Evolutionary conservation across 768 basidiomycete species (phyloP), one percentile per base, ranked within the genome.

Genomic region (Vararia minispora): DNA sequence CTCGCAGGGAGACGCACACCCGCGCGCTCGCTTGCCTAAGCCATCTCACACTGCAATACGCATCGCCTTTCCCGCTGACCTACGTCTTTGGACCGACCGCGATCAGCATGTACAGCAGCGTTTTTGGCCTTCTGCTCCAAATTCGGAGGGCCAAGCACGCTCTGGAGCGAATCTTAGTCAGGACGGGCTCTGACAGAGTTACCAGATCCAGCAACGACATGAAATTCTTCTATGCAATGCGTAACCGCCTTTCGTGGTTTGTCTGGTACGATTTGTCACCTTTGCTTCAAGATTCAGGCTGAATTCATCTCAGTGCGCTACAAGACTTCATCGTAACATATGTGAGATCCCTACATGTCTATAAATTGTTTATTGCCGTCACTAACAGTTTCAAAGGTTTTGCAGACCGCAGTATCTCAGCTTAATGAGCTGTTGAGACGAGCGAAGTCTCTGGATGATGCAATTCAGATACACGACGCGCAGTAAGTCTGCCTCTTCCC

Each of bases 221-320:
- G 50, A 87, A 84, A 58, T 66, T 66, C 11, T 77, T 88, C 48
- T 85, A 84, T 53, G 80, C 79, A 0, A 71, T 86, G 66, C 61
- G 85, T 44, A 74, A 77, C 46, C 76, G 79, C 39, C 49, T 90
- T 42, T 79, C 80, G 41, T 90, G 87, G 87, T 83, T 88, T 48
- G 69, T 83, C 54, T 86, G 83, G 86, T 87, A 51, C 49, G 9
- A 13, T 9, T 33, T 31, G 6, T 24, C 18, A 21, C 12, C 6
- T 29, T 13, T 26, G 20, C 38, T 37, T 10, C 14, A 33, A 9
- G 10, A 6, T 33, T 20, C 16, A 13, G n/a, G 37, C 38, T 37
- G 13, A 37, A 9, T n/a, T 4, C 9, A 7, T 8, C 9, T 12
- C 42, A 84, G 83, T 46, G 71, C 71, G 0, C 49, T 85, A 26